Evolutionary conservation across 805 yeast genomes (phyloP).

Genomic region (Starmerella bacillaris): DNA sequence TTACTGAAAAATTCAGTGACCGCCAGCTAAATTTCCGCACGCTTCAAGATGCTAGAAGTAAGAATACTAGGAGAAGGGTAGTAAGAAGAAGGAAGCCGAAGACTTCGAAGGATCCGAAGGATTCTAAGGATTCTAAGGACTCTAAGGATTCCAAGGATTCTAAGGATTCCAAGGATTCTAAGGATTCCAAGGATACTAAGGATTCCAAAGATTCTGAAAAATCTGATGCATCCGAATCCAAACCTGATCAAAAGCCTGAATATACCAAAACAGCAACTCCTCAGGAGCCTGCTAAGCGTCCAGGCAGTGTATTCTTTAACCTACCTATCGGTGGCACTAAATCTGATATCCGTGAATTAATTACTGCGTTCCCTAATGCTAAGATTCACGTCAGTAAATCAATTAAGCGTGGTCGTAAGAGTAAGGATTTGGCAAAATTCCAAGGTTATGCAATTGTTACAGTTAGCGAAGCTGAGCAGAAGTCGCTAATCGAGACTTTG

Average conservation of each 20-base stretch:
- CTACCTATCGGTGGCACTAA: slow-evolving; percentile 7
- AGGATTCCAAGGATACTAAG: background rate
- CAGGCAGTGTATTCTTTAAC: slow-evolving; percentile 7
- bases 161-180: background rate
- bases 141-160: background rate
- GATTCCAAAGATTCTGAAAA: background rate
- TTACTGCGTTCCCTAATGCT: slow-evolving; percentile 7
- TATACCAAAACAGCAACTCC: too few species aligned
- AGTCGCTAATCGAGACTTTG: slow-evolving; percentile 51
- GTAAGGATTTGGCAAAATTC: background rate
- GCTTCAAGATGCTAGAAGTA: background rate
- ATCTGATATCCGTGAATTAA: slow-evolving; percentile 9
- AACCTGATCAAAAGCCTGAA: background rate
- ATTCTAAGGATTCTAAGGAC: background rate
- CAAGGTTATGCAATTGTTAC: slow-evolving; percentile 26
- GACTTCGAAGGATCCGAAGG: background rate
- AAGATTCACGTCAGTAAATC: background rate
- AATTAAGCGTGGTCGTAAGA: background rate
- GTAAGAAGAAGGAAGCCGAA: background rate
- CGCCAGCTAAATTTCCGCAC: too few species aligned
- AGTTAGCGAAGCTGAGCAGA: slow-evolving; percentile 42
- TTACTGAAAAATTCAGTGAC: background rate
- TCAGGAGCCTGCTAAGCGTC: background rate
- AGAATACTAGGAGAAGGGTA: background rate
- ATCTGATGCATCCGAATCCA: background rate